Conservation (phyloP, 352 stramenopile species). For the Phytophthora pini region DNA sequence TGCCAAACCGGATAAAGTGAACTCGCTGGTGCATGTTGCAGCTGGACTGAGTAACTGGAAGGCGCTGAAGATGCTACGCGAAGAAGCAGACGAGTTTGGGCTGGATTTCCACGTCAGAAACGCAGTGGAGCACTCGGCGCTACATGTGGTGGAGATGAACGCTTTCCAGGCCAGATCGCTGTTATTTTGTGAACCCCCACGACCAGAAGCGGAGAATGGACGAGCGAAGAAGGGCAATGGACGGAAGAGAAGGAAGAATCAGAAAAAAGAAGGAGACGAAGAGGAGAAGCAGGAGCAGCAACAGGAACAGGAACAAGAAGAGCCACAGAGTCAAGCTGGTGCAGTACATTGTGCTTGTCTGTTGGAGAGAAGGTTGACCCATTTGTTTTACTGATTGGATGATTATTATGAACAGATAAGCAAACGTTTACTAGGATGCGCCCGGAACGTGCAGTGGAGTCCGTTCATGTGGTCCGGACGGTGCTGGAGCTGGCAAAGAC, state of each 20-base stretch:
- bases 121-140: constrained; percentile 36
- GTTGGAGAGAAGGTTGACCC: too few species aligned
- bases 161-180: constrained; percentile 60
- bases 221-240: constrained; percentile 11
- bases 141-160: constrained; percentile 65
- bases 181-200: constrained; percentile 42
- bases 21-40: constrained; percentile 57
- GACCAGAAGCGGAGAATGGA: constrained; percentile 6
- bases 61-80: constrained; percentile 46
- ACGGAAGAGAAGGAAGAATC: constrained; percentile 10
- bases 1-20: constrained; percentile 53
- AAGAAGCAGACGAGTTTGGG: constrained; percentile 32
- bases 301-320: background rate
- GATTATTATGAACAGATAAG: constrained; percentile 36
- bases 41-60: constrained; percentile 56
- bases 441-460: constrained; percentile 39
- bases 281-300: constrained; percentile 1
- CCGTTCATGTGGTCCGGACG: constrained; percentile 39
- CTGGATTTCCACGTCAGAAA: constrained; percentile 36
- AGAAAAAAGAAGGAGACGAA: constrained; percentile 8
- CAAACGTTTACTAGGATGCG: constrained; percentile 44
- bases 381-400: background rate
- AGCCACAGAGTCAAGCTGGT: constrained; percentile 52
- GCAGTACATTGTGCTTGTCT: background rate
- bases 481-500: constrained; percentile 45